A percentile compares a stretch with the other conserved stretches of the same genome.
Conservation (phyloP, 73 alveolate genomes). For the Stentor coeruleus region DNA sequence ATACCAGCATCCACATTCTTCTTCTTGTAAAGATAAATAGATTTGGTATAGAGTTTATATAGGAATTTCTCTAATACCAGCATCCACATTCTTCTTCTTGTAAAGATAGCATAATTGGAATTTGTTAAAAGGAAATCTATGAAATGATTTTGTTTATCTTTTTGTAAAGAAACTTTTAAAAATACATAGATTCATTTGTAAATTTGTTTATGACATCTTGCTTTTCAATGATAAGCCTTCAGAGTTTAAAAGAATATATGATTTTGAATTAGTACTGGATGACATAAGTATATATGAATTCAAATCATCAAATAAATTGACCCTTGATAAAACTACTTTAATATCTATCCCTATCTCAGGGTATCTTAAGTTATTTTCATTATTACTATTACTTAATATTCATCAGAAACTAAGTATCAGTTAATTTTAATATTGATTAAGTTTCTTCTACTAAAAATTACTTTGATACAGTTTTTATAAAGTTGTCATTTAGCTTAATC, state of each 20-base stretch:
- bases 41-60: not conserved
- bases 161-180: not conserved
- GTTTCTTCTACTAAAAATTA: no score
- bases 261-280: not conserved
- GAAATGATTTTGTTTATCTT: not conserved
- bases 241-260: not conserved
- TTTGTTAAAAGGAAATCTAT: not conserved
- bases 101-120: not conserved
- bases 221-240: not conserved
- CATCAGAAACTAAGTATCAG: no score
- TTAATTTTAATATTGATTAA: no score
- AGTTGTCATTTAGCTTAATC: no score
- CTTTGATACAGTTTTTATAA: no score
- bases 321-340: not conserved
- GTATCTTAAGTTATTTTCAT: no score
- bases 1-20: not conserved
- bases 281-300: not conserved
- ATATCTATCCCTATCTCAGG: constrained; percentile 15
- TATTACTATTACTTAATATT: no score
- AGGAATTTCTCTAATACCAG: not conserved
- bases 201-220: not conserved
- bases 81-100: constrained; percentile 11
- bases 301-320: not conserved
- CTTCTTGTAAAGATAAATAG: not conserved
- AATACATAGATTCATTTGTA: not conserved